Conservation (phyloP, 2,329 filamentous ascomycete species). For the Colletotrichum spinosum region DNA sequence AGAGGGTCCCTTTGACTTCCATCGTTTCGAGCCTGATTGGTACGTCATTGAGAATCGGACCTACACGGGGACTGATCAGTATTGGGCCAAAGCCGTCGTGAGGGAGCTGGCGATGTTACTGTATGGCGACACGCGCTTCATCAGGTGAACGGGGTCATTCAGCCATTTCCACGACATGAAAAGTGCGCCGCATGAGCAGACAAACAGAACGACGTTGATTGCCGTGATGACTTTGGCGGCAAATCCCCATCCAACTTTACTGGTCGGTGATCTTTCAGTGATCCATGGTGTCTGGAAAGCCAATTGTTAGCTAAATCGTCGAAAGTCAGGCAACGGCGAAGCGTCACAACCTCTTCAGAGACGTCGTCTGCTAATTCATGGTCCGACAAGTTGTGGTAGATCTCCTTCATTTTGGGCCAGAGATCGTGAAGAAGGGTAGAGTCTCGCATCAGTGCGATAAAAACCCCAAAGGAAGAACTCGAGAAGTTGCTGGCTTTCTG, state of each 20-base stretch:
- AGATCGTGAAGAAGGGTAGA: background rate
- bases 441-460: too few species aligned
- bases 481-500: background rate
- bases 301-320: too few species aligned
- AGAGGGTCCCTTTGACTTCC: slow-evolving; percentile 29
- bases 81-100: background rate
- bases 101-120: background rate
- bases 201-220: slow-evolving; percentile 17
- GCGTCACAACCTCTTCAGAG: background rate
- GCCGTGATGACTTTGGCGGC: slow-evolving; percentile 6
- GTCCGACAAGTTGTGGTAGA: slow-evolving; percentile 6
- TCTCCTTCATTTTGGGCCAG: slow-evolving; percentile 13
- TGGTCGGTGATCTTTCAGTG: background rate
- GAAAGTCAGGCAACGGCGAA: too few species aligned
- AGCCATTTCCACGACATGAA: slow-evolving; percentile 23
- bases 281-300: background rate
- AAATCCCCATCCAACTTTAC: slow-evolving; percentile 10
- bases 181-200: slow-evolving; percentile 14
- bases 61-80: background rate
- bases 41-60: slow-evolving; percentile 21
- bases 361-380: slow-evolving; percentile 17
- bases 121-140: slow-evolving; percentile 30
- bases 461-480: background rate
- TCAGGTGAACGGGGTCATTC: slow-evolving; percentile 21
- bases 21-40: slow-evolving; percentile 27